Conservation (phyloP, 805 yeast species). For the Myxozyma melibiosi region DNA sequence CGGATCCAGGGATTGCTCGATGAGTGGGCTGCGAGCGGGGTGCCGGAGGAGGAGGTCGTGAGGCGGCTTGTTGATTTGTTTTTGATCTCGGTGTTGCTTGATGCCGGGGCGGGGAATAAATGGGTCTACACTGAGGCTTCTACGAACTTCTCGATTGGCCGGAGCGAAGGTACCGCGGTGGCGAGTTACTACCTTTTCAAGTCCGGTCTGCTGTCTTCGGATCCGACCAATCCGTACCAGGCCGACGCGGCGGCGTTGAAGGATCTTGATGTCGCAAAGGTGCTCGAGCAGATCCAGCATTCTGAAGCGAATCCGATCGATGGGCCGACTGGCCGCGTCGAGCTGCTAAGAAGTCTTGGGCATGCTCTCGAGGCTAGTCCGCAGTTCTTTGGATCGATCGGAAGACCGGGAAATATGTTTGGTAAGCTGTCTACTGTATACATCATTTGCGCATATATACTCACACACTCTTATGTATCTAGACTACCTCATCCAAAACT, state of each 20-base stretch:
- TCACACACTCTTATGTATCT: slow-evolving; percentile 5
- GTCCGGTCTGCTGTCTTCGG: slow-evolving; percentile 50
- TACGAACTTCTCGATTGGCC: slow-evolving; percentile 41
- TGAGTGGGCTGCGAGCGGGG: slow-evolving; percentile 41
- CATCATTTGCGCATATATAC: not conserved
- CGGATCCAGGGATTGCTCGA: slow-evolving; percentile 51
- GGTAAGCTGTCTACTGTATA: not conserved
- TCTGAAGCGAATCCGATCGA: slow-evolving; percentile 51
- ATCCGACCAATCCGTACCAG: slow-evolving; percentile 42
- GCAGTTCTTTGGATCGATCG: slow-evolving; percentile 51
- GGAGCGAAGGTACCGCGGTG: slow-evolving; percentile 68
- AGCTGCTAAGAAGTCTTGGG: slow-evolving; percentile 53
- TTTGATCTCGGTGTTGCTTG: slow-evolving; percentile 61
- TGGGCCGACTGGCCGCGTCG: slow-evolving; percentile 58
- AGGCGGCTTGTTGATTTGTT: slow-evolving; percentile 59
- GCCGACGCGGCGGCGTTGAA: slow-evolving; percentile 51
- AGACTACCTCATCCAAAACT: slow-evolving; percentile 48
- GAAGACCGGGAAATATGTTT: slow-evolving; percentile 57
- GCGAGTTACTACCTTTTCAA: slow-evolving; percentile 60
- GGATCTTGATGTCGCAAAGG: slow-evolving; percentile 42
- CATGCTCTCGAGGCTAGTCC: slow-evolving; percentile 46
- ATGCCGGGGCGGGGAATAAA: slow-evolving; percentile 67
- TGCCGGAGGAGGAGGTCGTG: slow-evolving; percentile 51
- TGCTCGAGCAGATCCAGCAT: slow-evolving; percentile 51
- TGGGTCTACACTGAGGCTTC: slow-evolving; percentile 54